phyloP scores from a whole-genome alignment of 2,329 filamentous ascomycete genomes.

The Alternaria viburni region DNA sequence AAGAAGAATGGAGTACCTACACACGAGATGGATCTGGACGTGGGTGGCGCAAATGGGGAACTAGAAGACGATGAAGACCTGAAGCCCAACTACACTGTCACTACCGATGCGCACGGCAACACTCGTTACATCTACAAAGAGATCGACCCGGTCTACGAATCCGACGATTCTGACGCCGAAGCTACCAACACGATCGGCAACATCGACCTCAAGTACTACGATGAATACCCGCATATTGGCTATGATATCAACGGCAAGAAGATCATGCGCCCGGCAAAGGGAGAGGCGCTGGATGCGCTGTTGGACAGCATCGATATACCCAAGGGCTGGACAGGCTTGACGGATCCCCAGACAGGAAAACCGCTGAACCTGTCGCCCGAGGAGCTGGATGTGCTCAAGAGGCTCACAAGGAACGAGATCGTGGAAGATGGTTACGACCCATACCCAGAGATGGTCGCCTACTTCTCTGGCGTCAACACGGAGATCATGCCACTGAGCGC shows the following conservation, averaged over 20 bases:
- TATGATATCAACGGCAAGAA: slow-evolving; percentile 99
- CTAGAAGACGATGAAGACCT: slow-evolving; percentile 40
- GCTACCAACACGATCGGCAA: slow-evolving; percentile 91
- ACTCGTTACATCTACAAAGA: slow-evolving; percentile 91
- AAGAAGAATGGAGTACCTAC: slow-evolving; percentile 22
- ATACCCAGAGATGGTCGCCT: slow-evolving; percentile 91
- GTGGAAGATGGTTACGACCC: slow-evolving; percentile 89
- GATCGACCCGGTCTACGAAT: slow-evolving; percentile 93
- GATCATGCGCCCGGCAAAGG: slow-evolving; percentile 93
- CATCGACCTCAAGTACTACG: slow-evolving; percentile 94
- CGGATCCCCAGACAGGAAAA: slow-evolving; percentile 91
- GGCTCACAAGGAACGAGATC: slow-evolving; percentile 86
- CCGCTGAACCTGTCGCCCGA: slow-evolving; percentile 85
- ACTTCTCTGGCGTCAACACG: slow-evolving; percentile 80
- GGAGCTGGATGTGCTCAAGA: slow-evolving; percentile 85
- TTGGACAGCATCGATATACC: slow-evolving; percentile 96
- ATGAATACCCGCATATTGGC: slow-evolving; percentile 96
- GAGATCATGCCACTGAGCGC: slow-evolving; percentile 95
- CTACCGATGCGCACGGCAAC: slow-evolving; percentile 88
- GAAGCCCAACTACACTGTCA: slow-evolving; percentile 63
- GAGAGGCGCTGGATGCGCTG: slow-evolving; percentile 89
- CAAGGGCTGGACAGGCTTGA: slow-evolving; percentile 95
- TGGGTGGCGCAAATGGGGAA: slow-evolving; percentile 26
- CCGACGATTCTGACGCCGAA: slow-evolving; percentile 87
- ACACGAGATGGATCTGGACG: slow-evolving; percentile 24